Evolutionary conservation across 495 filamentous ascomycete genomes (phyloP).

Genomic region (Pseudotulostoma volvatum): DNA sequence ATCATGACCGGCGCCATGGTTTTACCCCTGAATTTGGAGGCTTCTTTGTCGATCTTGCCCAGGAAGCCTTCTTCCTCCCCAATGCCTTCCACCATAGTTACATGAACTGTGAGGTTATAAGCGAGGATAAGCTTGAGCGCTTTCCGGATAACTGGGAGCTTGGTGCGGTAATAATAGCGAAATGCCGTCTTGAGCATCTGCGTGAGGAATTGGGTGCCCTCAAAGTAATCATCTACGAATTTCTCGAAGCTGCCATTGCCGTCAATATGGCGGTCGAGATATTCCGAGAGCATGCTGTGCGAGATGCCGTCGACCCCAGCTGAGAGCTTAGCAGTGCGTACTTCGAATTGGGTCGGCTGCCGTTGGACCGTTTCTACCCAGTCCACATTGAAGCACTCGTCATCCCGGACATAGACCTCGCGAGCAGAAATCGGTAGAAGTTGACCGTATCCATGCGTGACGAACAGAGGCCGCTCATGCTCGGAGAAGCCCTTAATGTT

Average conservation of each 20-base stretch:
- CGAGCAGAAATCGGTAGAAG: constrained; percentile 75
- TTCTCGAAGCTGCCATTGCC: constrained; percentile 60
- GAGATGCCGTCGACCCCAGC: constrained; percentile 74
- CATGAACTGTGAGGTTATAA: constrained; percentile 81
- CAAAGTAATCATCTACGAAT: constrained; percentile 87
- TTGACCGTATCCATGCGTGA: constrained; percentile 82
- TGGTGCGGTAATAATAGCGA: constrained; percentile 71
- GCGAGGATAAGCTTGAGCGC: constrained; percentile 80
- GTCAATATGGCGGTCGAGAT: constrained; percentile 83
- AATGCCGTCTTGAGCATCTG: constrained; percentile 89
- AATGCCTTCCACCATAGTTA: constrained; percentile 79
- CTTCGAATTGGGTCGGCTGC: constrained; percentile 59
- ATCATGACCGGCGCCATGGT: constrained; percentile 89
- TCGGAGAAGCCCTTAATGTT: constrained; percentile 87
- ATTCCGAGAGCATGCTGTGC: constrained; percentile 59
- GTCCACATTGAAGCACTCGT: constrained; percentile 80
- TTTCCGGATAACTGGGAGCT: constrained; percentile 72
- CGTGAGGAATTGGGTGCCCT: constrained; percentile 80
- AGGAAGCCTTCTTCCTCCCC: constrained; percentile 61
- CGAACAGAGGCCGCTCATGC: constrained; percentile 61
- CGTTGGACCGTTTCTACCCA: constrained; percentile 69
- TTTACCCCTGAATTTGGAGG: constrained; percentile 71
- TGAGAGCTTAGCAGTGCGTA: constrained; percentile 69
- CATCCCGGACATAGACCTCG: constrained; percentile 78
- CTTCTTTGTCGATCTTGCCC: constrained; percentile 62